Percentiles rank a stretch among this genome's conserved stretches.
Evolutionary conservation across 139 green algal species (phyloP).

Genomic region (Diplosphaera chodatii): DNA sequence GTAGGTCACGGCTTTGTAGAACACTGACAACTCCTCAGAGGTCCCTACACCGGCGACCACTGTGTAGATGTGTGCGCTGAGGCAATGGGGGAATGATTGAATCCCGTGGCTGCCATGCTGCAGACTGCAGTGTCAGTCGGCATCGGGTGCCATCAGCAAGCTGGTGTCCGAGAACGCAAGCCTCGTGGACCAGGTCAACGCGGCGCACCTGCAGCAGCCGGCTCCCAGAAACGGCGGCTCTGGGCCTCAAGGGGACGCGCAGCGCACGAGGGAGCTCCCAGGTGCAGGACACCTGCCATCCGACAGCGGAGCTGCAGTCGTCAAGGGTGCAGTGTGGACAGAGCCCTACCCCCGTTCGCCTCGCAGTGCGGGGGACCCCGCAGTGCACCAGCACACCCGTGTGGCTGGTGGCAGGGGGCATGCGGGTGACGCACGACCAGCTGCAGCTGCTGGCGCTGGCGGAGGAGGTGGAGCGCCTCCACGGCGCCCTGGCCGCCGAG

Average conservation of each 20-base stretch:
- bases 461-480: conserved; percentile 14
- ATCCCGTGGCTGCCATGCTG: no score
- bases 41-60: no score
- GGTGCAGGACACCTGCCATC: neutral
- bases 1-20: no score
- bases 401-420: no score
- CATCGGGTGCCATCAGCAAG: conserved; percentile 16
- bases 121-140: neutral
- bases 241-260: neutral
- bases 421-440: conserved; percentile 12
- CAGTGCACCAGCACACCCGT: no score
- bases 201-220: conserved; percentile 5
- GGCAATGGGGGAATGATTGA: no score
- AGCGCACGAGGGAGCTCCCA: conserved; percentile 1
- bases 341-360: no score
- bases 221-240: neutral
- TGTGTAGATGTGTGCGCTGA: no score
- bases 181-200: conserved; percentile 28
- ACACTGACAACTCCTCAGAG: no score
- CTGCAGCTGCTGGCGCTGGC: conserved; percentile 24
- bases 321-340: no score
- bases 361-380: no score
- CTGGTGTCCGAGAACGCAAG: conserved; percentile 24
- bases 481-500: neutral
- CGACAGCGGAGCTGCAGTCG: no score